These are phyloP conservation scores for Aspergillus sp. DNA, from an alignment of 2,329 filamentous ascomycete genomes.

Conservation along the genomic window DNA sequence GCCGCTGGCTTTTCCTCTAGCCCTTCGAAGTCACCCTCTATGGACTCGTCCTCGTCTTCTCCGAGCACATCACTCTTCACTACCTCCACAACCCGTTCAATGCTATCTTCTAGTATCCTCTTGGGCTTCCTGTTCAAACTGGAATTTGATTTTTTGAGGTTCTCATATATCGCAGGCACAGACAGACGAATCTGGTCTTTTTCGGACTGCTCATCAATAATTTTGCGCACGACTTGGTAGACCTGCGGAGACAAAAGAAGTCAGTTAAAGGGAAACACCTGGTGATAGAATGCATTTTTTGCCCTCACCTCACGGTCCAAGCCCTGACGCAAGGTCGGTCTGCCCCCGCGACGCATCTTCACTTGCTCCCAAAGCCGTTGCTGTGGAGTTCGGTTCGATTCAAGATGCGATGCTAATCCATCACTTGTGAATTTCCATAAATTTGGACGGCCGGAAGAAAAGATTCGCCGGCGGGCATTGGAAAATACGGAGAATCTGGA, in stretches of 20 bases:
- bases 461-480: neutral
- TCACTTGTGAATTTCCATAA: slow-evolving; percentile 13
- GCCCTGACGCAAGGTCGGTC: slow-evolving; percentile 48
- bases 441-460: slow-evolving; percentile 9
- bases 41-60: slow-evolving; percentile 48
- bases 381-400: neutral
- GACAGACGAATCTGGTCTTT: slow-evolving; percentile 49
- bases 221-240: slow-evolving; percentile 73
- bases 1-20: slow-evolving; percentile 34
- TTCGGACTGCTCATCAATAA: slow-evolving; percentile 62
- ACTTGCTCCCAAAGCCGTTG: neutral
- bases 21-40: slow-evolving; percentile 49
- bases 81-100: slow-evolving; percentile 74
- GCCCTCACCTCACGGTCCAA: slow-evolving; percentile 58
- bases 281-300: neutral
- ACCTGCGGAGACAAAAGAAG: slow-evolving; percentile 42
- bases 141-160: slow-evolving; percentile 80
- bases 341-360: slow-evolving; percentile 39
- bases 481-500: neutral
- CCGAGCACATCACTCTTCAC: slow-evolving; percentile 60
- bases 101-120: slow-evolving; percentile 73
- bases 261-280: slow-evolving; percentile 3
- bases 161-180: slow-evolving; percentile 64
- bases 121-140: slow-evolving; percentile 79
- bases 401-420: neutral